Evolutionary conservation across 805 yeast species (phyloP), one percentile per base, ranked within the genome.

Genomic region (Schwanniomyces sp.): DNA sequence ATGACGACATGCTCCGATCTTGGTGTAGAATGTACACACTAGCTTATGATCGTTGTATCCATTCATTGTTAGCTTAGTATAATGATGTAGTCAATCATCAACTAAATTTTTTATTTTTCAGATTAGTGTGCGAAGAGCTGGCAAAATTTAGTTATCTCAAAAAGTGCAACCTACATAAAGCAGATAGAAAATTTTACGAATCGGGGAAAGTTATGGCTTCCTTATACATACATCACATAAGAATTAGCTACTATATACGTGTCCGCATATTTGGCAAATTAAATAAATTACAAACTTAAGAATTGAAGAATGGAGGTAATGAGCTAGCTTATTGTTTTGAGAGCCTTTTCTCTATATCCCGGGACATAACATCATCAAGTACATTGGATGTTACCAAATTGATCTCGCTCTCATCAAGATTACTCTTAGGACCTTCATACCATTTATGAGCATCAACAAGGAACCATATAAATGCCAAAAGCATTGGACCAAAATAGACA

Each of bases 1-100:
- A 63, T 91, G 97, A 50, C 97, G 76, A 59, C 98, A 91, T 0
- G 96, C 95, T 0, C 98, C 98, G 27, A 90, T 88, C 62, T 86
- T 88, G 52, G 78, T 74, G 61, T 84, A 90, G 61, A 91, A 91
- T 34, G 81, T 71, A 53, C 85, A 80, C n/a, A 29, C 40, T 29
- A 40, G 26, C 29, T 36, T 45, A 34, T 41, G 44, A 14, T 49
- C 48, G 10, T 21, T 40, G 12, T 42, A 11, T n/a, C 28, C 26
- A 27, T 36, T 41, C 48, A 45, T 45, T 37, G 12, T 21, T 37
- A 11, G 7, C n/a, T 7, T 14, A 14, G 36, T 16, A 16, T 2
- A 4, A 7, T 32, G 8, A 14, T 8, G 21, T 32, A 14, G 7
- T 6, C 8, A 7, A 32, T 10, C 17, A 32, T 32, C 36, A 32